Conservation (phyloP, 2,329 filamentous ascomycete species). For the Alternaria brassicae region DNA sequence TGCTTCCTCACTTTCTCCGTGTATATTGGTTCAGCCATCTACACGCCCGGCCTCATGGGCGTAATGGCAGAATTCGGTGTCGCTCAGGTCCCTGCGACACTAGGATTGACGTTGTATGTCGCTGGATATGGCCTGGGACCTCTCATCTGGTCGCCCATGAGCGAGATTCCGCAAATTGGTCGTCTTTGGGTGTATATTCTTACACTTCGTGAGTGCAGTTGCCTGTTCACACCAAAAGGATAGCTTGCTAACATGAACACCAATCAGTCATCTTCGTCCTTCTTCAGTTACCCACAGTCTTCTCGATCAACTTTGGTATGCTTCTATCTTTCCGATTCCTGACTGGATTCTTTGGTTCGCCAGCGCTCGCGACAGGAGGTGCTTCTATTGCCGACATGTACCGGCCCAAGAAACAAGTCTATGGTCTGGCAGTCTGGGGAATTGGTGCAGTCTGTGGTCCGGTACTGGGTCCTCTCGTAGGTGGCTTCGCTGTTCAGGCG, state of each 20-base stretch:
- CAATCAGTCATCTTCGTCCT: constrained; percentile 54
- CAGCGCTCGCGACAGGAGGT: constrained; percentile 55
- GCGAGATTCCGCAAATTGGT: constrained; percentile 58
- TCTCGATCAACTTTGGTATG: constrained; percentile 59
- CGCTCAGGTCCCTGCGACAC: constrained; percentile 53
- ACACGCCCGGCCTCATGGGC: constrained; percentile 52
- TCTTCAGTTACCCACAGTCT: constrained; percentile 56
- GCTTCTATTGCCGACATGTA: constrained; percentile 58
- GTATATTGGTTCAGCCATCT: constrained; percentile 62
- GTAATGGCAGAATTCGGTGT: constrained; percentile 62
- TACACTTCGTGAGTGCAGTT: constrained; percentile 22
- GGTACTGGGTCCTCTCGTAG: constrained; percentile 53
- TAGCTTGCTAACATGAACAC: neutral
- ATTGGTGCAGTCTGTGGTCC: constrained; percentile 53
- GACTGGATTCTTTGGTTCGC: constrained; percentile 58
- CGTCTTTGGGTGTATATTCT: constrained; percentile 49
- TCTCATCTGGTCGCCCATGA: constrained; percentile 52
- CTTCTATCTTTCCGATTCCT: constrained; percentile 60
- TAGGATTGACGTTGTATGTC: constrained; percentile 53
- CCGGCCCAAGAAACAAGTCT: constrained; percentile 48
- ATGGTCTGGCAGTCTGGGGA: constrained; percentile 52
- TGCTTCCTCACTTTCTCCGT: constrained; percentile 60
- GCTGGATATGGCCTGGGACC: constrained; percentile 46
- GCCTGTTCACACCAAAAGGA: no score
- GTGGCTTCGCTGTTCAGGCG: constrained; percentile 50